Evolutionary conservation across 2,329 filamentous ascomycete species (phyloP).

Genomic region (Cercospora sesami): DNA sequence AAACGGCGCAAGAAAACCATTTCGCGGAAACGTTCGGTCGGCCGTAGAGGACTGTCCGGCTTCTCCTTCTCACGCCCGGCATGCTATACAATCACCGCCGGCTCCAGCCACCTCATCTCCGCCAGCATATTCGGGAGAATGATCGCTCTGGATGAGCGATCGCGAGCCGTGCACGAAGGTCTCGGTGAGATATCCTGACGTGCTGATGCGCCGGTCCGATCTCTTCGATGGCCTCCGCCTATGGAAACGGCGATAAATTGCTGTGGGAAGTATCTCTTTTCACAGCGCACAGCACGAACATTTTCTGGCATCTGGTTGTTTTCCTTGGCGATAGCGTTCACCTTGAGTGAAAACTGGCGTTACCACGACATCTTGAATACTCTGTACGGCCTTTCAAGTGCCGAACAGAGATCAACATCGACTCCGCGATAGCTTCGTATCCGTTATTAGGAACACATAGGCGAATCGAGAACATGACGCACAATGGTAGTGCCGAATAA

Average conservation of each 20-base stretch:
- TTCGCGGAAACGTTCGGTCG: slow-evolving; percentile 4
- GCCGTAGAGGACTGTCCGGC: background rate
- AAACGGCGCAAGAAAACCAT: background rate
- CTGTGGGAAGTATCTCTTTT: background rate
- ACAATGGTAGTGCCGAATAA: background rate
- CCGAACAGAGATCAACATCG: background rate
- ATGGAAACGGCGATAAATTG: background rate
- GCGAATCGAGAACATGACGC: background rate
- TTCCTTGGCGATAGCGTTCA: background rate
- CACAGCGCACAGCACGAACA: background rate
- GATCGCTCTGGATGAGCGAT: background rate
- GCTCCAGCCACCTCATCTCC: background rate
- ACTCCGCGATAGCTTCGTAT: background rate
- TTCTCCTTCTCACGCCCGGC: background rate
- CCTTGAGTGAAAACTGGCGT: background rate
- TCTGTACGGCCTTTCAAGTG: background rate
- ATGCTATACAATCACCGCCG: background rate
- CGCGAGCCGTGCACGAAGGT: background rate
- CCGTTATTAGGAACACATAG: background rate
- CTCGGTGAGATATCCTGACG: background rate
- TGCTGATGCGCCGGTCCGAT: background rate
- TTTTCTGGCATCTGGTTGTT: background rate
- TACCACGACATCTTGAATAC: background rate
- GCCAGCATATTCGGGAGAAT: background rate
- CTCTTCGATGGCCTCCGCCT: background rate